Conservation (phyloP, 2,329 filamentous ascomycete genomes). For the Botrytis fragariae region DNA sequence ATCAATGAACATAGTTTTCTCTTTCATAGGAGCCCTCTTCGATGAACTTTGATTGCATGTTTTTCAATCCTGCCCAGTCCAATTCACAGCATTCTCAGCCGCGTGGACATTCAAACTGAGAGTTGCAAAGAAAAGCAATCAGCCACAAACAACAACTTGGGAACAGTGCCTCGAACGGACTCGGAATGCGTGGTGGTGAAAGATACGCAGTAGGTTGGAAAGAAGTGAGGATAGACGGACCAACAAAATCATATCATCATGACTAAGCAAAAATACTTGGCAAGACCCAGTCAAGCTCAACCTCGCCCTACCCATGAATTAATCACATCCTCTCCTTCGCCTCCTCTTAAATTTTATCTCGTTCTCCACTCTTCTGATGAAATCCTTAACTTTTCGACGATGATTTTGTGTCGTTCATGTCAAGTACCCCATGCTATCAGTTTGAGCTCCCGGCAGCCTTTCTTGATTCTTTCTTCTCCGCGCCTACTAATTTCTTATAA, state of each 20-base stretch:
- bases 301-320: background rate
- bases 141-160: background rate
- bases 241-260: background rate
- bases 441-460: background rate
- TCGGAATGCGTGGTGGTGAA: background rate
- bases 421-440: background rate
- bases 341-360: background rate
- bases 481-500: conserved; percentile 52
- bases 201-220: background rate
- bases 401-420: too few relatives aligned
- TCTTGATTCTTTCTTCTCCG: background rate
- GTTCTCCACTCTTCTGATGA: background rate
- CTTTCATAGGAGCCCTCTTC: background rate
- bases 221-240: background rate
- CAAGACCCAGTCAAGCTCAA: background rate
- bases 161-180: background rate
- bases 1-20: background rate
- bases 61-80: background rate
- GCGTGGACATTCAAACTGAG: background rate
- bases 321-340: background rate
- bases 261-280: background rate
- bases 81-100: background rate
- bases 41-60: background rate
- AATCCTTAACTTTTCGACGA: background rate
- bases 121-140: background rate